These are phyloP conservation scores for Suillus subaureus DNA, from an alignment of 768 basidiomycete species.

Conservation along the genomic window DNA sequence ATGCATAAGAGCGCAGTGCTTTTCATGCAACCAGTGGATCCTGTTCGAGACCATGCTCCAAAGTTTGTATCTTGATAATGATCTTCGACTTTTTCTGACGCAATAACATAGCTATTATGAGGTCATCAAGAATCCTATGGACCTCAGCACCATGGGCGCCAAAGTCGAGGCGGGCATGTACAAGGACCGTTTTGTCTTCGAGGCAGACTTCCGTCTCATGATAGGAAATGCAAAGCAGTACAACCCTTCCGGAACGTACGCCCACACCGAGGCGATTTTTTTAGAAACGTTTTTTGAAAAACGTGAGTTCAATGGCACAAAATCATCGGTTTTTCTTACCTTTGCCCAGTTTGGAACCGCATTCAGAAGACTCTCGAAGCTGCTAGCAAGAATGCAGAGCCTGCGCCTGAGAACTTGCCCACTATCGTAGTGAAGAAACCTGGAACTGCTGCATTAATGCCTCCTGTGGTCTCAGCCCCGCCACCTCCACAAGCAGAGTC, in stretches of 20 bases:
- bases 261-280: slow-evolving; percentile 72
- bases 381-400: slow-evolving; percentile 47
- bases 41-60: slow-evolving; percentile 88
- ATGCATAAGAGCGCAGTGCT: slow-evolving; percentile 69
- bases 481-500: slow-evolving; percentile 37
- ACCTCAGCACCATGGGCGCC: slow-evolving; percentile 83
- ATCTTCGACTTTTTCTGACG: slow-evolving; percentile 11
- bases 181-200: slow-evolving; percentile 80
- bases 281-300: slow-evolving; percentile 86
- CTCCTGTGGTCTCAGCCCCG: slow-evolving; percentile 14
- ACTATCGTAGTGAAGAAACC: slow-evolving; percentile 27
- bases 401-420: slow-evolving; percentile 25
- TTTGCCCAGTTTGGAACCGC: slow-evolving; percentile 74
- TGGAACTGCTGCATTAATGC: slow-evolving; percentile 6
- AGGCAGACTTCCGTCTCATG: slow-evolving; percentile 87
- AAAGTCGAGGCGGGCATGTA: slow-evolving; percentile 90
- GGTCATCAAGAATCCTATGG: slow-evolving; percentile 92
- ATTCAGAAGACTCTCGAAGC: slow-evolving; percentile 84
- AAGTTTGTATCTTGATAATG: slow-evolving; percentile 48
- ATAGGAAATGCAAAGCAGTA: slow-evolving; percentile 85
- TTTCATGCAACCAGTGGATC: slow-evolving; percentile 93
- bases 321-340: slow-evolving; percentile 4
- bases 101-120: slow-evolving; percentile 73
- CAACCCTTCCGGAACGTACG: slow-evolving; percentile 71
- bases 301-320: slow-evolving; percentile 51